A percentile compares a stretch with the other conserved stretches of the same genome.
These are phyloP conservation scores for Chrysanthemum lavandulifolium DNA, from an alignment of 129 eudicot genomes.

Conservation along the genomic window DNA sequence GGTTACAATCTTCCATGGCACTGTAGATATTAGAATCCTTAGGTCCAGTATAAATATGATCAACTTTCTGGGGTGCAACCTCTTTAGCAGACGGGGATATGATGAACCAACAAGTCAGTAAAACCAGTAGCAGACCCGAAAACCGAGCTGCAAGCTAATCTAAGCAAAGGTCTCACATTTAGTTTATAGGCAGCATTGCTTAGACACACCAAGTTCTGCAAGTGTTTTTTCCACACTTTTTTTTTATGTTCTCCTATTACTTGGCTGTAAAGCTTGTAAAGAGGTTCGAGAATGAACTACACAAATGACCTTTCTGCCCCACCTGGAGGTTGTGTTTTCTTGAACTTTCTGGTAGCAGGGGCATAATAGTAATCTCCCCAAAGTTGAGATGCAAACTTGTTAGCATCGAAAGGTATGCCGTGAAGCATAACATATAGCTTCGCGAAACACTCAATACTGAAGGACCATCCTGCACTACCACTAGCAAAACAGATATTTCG, in stretches of 20 bases:
- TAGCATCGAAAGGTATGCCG: slow-evolving; percentile 80
- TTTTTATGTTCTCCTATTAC: slow-evolving; percentile 96
- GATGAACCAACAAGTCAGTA: slow-evolving; percentile 94
- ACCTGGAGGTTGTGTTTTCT: slow-evolving; percentile 62
- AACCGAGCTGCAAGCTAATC: slow-evolving; percentile 93
- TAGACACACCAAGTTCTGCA: slow-evolving; percentile 82
- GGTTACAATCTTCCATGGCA: slow-evolving; percentile 78
- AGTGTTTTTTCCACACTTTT: slow-evolving; percentile 87
- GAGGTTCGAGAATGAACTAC: slow-evolving; percentile 91
- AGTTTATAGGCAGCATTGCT: slow-evolving; percentile 76
- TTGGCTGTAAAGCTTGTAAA: slow-evolving; percentile 94
- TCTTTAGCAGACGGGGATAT: slow-evolving; percentile 88
- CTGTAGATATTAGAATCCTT: slow-evolving; percentile 63
- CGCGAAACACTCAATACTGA: slow-evolving; percentile 90
- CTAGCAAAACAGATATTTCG: slow-evolving; percentile 97
- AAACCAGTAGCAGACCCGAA: slow-evolving; percentile 98
- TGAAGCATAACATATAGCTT: slow-evolving; percentile 86
- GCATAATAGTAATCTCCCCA: slow-evolving; percentile 94
- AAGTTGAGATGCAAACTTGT: slow-evolving; percentile 79
- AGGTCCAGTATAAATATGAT: slow-evolving; percentile 85
- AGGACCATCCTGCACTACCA: slow-evolving; percentile 97
- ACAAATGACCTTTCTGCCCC: slow-evolving; percentile 94
- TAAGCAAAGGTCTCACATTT: slow-evolving; percentile 90
- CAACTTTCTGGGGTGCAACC: slow-evolving; percentile 70
- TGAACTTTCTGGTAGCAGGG: slow-evolving; percentile 67